Evolutionary conservation across 108 stramenopile species (phyloP).

Genomic region (Skeletonema tropicum): DNA sequence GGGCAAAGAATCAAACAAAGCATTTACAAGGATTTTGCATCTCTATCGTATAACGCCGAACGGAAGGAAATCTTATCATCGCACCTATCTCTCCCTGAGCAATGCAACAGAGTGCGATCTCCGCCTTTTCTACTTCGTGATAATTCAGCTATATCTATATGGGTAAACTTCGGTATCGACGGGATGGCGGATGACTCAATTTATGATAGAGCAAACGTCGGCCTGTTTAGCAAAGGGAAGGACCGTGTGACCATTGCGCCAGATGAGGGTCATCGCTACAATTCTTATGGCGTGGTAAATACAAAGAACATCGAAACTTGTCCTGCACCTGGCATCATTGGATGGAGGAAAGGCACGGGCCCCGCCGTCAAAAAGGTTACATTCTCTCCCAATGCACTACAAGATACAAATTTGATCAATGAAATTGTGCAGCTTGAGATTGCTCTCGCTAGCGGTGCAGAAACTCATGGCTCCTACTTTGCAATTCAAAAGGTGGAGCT

Average conservation of each 20-base stretch:
- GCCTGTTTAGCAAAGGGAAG: background rate
- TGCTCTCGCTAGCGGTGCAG: background rate
- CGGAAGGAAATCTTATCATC: conserved; percentile 1
- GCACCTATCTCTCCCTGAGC: background rate
- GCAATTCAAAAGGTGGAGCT: background rate
- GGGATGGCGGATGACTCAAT: background rate
- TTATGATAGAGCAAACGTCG: background rate
- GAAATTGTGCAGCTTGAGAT: background rate
- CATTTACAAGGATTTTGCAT: background rate
- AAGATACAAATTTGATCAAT: background rate
- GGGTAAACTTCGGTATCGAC: background rate
- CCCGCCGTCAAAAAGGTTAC: background rate
- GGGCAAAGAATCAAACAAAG: background rate
- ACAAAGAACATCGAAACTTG: background rate
- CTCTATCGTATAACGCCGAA: background rate
- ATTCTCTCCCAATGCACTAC: background rate
- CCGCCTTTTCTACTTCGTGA: background rate
- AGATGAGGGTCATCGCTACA: background rate
- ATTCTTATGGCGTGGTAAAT: background rate
- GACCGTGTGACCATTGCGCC: background rate
- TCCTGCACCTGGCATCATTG: background rate
- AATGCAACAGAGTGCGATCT: conserved; percentile 1
- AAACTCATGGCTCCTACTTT: background rate
- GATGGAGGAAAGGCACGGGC: background rate
- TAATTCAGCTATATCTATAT: background rate